These are phyloP conservation scores for Cunninghamia lanceolata DNA, from an alignment of 75 land plant genomes.

Conservation along the genomic window DNA sequence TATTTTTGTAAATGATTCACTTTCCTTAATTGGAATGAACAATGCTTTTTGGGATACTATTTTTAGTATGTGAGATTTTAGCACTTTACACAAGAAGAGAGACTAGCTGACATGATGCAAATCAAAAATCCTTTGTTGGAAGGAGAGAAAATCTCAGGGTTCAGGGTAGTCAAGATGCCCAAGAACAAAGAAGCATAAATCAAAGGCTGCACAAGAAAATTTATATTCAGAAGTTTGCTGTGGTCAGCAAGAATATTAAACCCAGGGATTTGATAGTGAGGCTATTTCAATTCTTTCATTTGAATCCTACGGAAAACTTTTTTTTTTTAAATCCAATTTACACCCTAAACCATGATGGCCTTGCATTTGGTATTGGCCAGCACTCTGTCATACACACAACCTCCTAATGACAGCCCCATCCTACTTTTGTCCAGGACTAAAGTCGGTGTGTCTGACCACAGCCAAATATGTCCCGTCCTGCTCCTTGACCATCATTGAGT, in stretches of 20 bases:
- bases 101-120: neutral
- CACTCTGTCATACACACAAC: too few species aligned
- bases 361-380: too few species aligned
- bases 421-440: too few species aligned
- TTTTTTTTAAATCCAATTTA: neutral
- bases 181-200: neutral
- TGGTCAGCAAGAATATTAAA: neutral
- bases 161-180: neutral
- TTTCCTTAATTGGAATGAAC: too few species aligned
- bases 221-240: neutral
- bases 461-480: too few species aligned
- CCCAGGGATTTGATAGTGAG: neutral
- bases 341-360: neutral
- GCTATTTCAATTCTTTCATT: neutral
- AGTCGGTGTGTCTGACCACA: too few species aligned
- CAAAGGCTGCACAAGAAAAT: neutral
- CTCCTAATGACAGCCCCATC: too few species aligned
- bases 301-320: neutral
- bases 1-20: too few species aligned
- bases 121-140: neutral
- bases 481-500: too few species aligned
- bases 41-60: too few species aligned
- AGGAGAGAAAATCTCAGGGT: neutral
- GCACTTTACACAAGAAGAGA: neutral
- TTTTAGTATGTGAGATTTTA: too few species aligned